These are phyloP conservation scores for Pseudodiploospora longispora DNA, from an alignment of 2,329 filamentous ascomycete species.

Conservation along the genomic window DNA sequence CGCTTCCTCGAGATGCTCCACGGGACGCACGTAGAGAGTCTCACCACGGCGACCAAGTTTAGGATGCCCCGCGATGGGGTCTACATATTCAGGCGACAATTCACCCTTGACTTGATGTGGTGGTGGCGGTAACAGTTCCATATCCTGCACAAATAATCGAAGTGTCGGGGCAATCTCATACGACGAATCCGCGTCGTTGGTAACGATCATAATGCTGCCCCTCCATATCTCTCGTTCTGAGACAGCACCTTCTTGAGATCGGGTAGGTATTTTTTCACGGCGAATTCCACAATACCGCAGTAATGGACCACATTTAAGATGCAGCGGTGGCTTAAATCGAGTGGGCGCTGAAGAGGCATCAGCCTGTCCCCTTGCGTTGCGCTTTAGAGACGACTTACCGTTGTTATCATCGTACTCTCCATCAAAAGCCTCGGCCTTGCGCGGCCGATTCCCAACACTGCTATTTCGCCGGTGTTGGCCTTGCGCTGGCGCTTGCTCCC, in stretches of 20 bases:
- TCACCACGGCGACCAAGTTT: slow-evolving; percentile 80
- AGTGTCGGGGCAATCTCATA: slow-evolving; percentile 74
- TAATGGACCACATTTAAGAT: slow-evolving; percentile 83
- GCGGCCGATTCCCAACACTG: slow-evolving; percentile 37
- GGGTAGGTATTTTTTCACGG: slow-evolving; percentile 42
- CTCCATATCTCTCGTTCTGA: slow-evolving; percentile 75
- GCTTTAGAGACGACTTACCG: slow-evolving; percentile 29
- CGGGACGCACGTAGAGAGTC: slow-evolving; percentile 78
- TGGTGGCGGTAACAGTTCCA: slow-evolving; percentile 72
- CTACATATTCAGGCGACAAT: slow-evolving; percentile 73
- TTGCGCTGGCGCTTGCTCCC: slow-evolving; percentile 47
- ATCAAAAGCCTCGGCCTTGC: slow-evolving; percentile 56
- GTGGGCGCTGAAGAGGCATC: slow-evolving; percentile 40
- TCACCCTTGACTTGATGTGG: slow-evolving; percentile 58
- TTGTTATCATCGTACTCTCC: slow-evolving; percentile 58
- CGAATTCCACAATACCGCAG: slow-evolving; percentile 83
- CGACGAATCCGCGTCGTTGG: slow-evolving; percentile 71
- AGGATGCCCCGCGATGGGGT: slow-evolving; percentile 79
- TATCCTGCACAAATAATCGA: slow-evolving; percentile 78
- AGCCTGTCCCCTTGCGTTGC: not conserved
- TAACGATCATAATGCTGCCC: slow-evolving; percentile 93
- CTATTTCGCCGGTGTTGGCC: slow-evolving; percentile 38
- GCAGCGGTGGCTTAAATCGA: slow-evolving; percentile 73
- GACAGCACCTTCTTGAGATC: slow-evolving; percentile 17
- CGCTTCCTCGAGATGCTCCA: slow-evolving; percentile 74